Evolutionary conservation across 225 moss, liverwort and hornwort genomes (phyloP), one percentile per base, ranked within the genome.

Genomic region (Climacium dendroides): DNA sequence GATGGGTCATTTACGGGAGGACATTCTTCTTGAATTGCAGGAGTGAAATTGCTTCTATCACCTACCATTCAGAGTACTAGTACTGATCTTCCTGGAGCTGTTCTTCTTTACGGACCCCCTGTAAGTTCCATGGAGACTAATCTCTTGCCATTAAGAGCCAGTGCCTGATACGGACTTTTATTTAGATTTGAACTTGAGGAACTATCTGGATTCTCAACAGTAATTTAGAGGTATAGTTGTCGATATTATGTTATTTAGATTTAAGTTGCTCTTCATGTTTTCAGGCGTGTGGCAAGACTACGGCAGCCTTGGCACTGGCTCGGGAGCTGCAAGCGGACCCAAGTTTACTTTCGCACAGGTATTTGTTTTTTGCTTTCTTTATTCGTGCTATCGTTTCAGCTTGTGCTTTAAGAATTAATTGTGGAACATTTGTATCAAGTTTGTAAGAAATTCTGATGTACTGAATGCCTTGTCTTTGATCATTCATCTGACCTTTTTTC

Each of bases 241-340:
- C 24, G 23, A 78, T 71, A 43, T 63, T 39, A 47, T 55, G 57
- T 76, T 77, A 84, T 63, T 81, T 58, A n/a, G 47, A 78, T 77
- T 78, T 92, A 65, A 84, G 58, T 91, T 79, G 39, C 81, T 88
- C 80, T 86, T 83, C 76, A 80, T 63, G 60, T 84, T 80, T 89
- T 67, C 92, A 97, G 97, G 97, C 95, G 14, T 99, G 97, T 89
- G 98, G 98, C 81, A 99, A 99, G 90, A 96, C 96, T 47, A 93
- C 90, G 84, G 89, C 95, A 83, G 97, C 97, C 20, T 88, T 97
- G 85, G 95, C 97, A 69, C 92, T 99, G 86, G 95, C 98, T 61
- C 93, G 90, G 85, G 96, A 95, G 89, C 91, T 99, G 88, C 94
- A 99, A 90, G 90, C 87, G 85, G 97, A 97, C 83, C 75, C 86